Conservation (phyloP, 176 grass and related monocot species). For the Alopecurus myosuroides region DNA sequence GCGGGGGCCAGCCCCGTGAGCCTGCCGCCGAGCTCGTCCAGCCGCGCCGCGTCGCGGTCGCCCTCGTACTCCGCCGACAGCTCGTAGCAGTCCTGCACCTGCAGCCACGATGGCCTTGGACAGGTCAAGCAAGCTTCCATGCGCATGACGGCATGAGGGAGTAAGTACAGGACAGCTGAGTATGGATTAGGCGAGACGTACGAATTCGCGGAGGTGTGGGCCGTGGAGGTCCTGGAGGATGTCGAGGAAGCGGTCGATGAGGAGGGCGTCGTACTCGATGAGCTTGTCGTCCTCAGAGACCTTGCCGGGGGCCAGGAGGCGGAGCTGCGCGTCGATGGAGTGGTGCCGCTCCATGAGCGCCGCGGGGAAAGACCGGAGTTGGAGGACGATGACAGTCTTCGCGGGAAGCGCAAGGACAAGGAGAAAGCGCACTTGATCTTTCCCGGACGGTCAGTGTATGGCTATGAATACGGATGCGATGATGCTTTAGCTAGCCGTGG, state of each 20-base stretch:
- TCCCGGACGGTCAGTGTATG: not conserved
- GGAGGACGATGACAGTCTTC: not conserved
- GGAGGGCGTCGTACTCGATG: constrained; percentile 63
- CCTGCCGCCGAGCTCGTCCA: constrained; percentile 56
- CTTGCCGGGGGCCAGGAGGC: constrained; percentile 52
- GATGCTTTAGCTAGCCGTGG: not conserved
- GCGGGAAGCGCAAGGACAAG: not conserved
- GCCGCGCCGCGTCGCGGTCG: constrained; percentile 23
- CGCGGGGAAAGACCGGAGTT: not conserved
- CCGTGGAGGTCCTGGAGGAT: constrained; percentile 71
- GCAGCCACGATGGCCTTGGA: not conserved
- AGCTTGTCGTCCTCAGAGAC: constrained; percentile 70
- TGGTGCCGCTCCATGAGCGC: constrained; percentile 27
- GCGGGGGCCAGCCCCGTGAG: constrained; percentile 44
- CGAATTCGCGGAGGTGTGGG: constrained; percentile 45
- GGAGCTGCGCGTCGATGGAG: constrained; percentile 73
- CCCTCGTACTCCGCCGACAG: constrained; percentile 58
- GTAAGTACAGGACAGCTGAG: no score
- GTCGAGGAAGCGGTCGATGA: constrained; percentile 66
- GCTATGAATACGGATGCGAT: not conserved
- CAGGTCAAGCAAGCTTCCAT: no score
- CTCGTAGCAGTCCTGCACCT: constrained; percentile 94
- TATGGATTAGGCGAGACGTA: not conserved
- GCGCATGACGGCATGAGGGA: no score
- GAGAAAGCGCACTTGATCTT: not conserved